Base-by-base conservation (phyloP, 2,329 filamentous ascomycete genomes). In the Fusarium buxicola region DNA sequence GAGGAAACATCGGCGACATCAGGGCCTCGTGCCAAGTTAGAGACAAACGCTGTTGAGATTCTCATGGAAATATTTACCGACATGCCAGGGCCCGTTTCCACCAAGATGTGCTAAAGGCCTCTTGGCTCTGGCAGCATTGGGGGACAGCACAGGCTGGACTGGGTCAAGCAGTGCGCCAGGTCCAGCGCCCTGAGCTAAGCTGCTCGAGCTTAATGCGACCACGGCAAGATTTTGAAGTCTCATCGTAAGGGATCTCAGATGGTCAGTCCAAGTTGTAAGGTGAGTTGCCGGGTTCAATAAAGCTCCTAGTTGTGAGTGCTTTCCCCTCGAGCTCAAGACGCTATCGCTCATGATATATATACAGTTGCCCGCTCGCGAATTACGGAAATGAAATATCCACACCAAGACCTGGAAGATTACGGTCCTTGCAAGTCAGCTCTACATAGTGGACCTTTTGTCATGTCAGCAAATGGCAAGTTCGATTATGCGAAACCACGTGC, bases 1-100 rank as follows among this genome's bases (percentile, higher is more conserved):
- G 81, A 75, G 0, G 82, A 82, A 51, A 89, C 84, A 11, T 76
- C 78, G 57, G 84, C 81, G 41, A 87, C 80, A 65, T 88, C 82
- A 10, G 84, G 83, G 1, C 84, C 85, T 62, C 5, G 2, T n/a
- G 21, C 41, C n/a, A 49, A 25, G 21, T 6, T 28, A 35, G 30
- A 40, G 3, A 30, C 4, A 10, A 30, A n/a, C 40, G 5, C 21
- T 6, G 21, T 21, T 21, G 21, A 21, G 6, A 6, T 21, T 36
- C 8, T 21, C 7, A 31, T 34, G n/a, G 34, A 8, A 2, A 5
- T 30, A 27, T 38, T 49, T 70, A 83, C 82, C 82, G 27, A 81
- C 76, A 60, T 79, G 80, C 73, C 80, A 86, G 3, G 84, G 84
- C 15, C 82, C 79, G 60, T 86, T 86, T 25, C 79, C 83, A 16